Evolutionary conservation across 2,329 filamentous ascomycete species (phyloP).

Genomic region (Fusarium pseudograminearum): DNA sequence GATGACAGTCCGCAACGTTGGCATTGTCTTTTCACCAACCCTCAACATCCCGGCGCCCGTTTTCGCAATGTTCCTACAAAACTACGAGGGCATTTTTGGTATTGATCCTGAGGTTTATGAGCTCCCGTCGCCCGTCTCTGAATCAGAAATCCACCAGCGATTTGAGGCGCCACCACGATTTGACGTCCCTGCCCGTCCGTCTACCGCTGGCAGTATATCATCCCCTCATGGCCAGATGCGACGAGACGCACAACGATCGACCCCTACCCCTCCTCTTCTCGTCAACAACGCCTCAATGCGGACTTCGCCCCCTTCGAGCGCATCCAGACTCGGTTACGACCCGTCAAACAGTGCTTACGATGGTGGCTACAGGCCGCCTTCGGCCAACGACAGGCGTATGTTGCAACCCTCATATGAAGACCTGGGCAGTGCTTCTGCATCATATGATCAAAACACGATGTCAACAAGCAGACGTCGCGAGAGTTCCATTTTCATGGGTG

Average conservation of each 20-base stretch:
- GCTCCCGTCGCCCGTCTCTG: constrained; percentile 60
- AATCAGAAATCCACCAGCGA: constrained; percentile 53
- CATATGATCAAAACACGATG: constrained; percentile 59
- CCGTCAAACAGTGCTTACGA: constrained; percentile 59
- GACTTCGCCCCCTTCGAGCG: constrained; percentile 60
- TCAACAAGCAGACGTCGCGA: constrained; percentile 65
- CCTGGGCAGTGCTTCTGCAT: constrained; percentile 36
- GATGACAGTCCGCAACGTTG: constrained; percentile 98
- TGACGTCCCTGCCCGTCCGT: constrained; percentile 59
- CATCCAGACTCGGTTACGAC: constrained; percentile 57
- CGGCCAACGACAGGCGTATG: constrained; percentile 51
- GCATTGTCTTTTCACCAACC: constrained; percentile 97
- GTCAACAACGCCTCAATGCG: constrained; percentile 50
- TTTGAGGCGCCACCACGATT: constrained; percentile 50
- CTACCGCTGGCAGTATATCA: constrained; percentile 60
- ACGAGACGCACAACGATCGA: constrained; percentile 50
- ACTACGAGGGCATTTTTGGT: constrained; percentile 88
- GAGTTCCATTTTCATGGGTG: constrained; percentile 69
- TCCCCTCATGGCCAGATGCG: constrained; percentile 65
- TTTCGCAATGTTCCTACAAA: constrained; percentile 92
- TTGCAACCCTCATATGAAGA: constrained; percentile 49
- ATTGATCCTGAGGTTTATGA: constrained; percentile 74
- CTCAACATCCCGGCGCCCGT: constrained; percentile 96
- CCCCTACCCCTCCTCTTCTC: constrained; percentile 65
- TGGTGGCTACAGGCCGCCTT: constrained; percentile 51